Evolutionary conservation across 1,139 yeast genomes (phyloP), one percentile per base, ranked within the genome.

Genomic region (Protomyces pachydermus): DNA sequence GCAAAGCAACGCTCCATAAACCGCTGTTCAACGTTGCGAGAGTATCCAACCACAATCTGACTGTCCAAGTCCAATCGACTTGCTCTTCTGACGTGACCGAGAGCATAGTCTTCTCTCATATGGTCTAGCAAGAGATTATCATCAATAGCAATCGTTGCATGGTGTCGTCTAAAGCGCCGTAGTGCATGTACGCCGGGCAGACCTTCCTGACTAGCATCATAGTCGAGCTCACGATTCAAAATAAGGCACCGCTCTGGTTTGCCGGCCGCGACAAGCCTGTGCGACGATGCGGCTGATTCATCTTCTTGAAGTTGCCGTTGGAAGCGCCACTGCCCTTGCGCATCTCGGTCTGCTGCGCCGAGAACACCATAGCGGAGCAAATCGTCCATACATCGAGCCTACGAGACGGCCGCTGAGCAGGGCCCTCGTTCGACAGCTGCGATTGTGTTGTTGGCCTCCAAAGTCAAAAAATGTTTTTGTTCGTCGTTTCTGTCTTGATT

Each of bases 61-160:
- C 54, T 42, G 16, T 25, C 35, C 14, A 34, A 14, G 16, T 16
- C 18, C 4, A 4, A n/a, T 4, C 18, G 35, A 10, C 16, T 12
- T n/a, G 12, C 38, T 8, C 16, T 9, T n/a, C 37, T 18, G 35
- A 3, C n/a, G 5, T 38, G 37, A 34, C 25, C 23, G 8, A 18
- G 16, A 3, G 14, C 16, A 18, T 18, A 18, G 25, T 57, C 54
- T 18, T 50, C 55, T 9, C 56, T 46, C 14, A 58, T 25, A n/a
- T 37, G 25, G 6, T 52, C 35, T n/a, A 55, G 56, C 12, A 58
- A 23, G 3, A 58, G 45, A 4, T 50, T 56, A 39, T 58, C 45
- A 10, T 32, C 39, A 16, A 58, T 25, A 3, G 39, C 20, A 4
- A 58, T 10, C 3, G 53, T 50, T 8, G 62, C 56, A 39, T 52